Conservation (phyloP, 2,329 filamentous ascomycete genomes). For the Orbilia quercus region DNA sequence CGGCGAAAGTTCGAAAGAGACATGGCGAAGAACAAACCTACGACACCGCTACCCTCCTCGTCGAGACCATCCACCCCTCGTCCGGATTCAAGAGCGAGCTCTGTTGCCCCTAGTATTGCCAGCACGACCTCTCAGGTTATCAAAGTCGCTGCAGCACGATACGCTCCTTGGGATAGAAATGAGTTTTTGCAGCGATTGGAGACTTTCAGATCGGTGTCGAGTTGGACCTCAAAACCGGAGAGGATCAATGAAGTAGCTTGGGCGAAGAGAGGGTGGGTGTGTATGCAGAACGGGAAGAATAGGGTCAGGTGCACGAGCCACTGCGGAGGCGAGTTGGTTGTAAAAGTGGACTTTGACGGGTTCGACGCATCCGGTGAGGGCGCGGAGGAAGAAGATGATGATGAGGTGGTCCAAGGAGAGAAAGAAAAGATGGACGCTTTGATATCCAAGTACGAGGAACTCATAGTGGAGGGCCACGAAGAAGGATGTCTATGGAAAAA, state of each 20-base stretch:
- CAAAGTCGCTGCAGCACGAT: constrained; percentile 68
- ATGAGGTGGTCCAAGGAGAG: constrained; percentile 60
- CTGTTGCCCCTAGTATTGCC: constrained; percentile 23
- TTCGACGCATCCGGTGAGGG: constrained; percentile 72
- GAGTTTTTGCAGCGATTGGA: constrained; percentile 83
- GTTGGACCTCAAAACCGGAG: constrained; percentile 93
- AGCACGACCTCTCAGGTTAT: constrained; percentile 36
- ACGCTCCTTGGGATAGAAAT: constrained; percentile 85
- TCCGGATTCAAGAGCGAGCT: constrained; percentile 32
- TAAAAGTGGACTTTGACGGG: constrained; percentile 72
- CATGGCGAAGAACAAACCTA: constrained; percentile 29
- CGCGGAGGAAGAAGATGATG: constrained; percentile 62
- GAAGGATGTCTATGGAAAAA: constrained; percentile 87
- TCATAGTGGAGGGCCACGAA: constrained; percentile 80
- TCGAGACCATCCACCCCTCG: constrained; percentile 27
- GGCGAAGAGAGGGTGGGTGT: constrained; percentile 93
- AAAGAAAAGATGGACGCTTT: constrained; percentile 71
- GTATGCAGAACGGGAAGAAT: constrained; percentile 75
- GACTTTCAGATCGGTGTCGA: constrained; percentile 89
- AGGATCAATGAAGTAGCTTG: constrained; percentile 88
- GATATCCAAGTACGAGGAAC: constrained; percentile 77
- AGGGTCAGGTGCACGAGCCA: constrained; percentile 83
- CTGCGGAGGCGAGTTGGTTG: constrained; percentile 84
- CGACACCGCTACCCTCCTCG: constrained; percentile 18
- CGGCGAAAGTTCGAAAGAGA: constrained; percentile 35